These are phyloP conservation scores for Pseudogymnoascus sp. DNA, from an alignment of 2,329 filamentous ascomycete species.

Conservation along the genomic window DNA sequence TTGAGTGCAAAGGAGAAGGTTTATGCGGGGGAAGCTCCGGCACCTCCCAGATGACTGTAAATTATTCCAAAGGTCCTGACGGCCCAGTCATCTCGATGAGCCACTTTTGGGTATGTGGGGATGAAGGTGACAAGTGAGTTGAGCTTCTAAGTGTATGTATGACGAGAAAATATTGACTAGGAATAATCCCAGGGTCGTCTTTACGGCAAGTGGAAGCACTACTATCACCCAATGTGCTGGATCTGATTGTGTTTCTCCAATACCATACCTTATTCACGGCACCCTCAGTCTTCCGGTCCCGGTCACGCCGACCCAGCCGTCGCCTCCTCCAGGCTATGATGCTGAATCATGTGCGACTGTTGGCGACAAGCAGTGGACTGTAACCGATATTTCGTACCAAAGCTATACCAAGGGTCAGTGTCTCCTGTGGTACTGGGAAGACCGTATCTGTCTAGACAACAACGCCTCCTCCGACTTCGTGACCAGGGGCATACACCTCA, in stretches of 20 bases:
- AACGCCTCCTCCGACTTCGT: not conserved
- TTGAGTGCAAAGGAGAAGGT: not conserved
- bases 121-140: slow-evolving; percentile 3
- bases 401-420: slow-evolving; percentile 7
- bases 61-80: not conserved
- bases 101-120: not conserved
- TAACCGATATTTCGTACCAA: not conserved
- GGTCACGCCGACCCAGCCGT: not conserved
- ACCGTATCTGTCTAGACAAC: not conserved
- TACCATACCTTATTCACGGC: not conserved
- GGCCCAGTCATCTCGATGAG: not conserved
- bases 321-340: not conserved
- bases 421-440: not conserved
- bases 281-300: not conserved
- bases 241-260: not conserved
- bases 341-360: not conserved
- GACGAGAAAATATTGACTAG: not conserved
- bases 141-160: not conserved
- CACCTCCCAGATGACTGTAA: not conserved
- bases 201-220: not conserved
- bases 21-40: not conserved
- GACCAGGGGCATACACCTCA: not conserved
- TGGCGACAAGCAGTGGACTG: not conserved
- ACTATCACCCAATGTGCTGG: not conserved
- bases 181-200: not conserved